phyloP scores from a whole-genome alignment of 2,329 filamentous ascomycete species.

The Neopestalotiopsis sp. region DNA sequence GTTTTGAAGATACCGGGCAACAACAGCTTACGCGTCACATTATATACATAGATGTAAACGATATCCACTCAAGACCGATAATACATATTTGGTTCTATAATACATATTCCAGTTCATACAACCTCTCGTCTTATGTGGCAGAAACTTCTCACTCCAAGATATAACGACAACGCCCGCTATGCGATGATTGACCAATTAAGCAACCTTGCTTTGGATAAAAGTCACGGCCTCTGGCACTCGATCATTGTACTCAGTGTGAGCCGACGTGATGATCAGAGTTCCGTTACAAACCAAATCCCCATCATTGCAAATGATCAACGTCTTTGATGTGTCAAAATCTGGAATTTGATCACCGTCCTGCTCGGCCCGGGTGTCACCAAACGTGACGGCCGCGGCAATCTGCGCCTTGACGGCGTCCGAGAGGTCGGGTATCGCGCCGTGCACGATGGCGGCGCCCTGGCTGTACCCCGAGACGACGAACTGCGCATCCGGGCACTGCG shows the following conservation, averaged over 20 bases:
- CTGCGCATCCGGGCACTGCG: slow-evolving; percentile 38
- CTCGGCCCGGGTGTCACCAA: slow-evolving; percentile 36
- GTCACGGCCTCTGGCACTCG: slow-evolving; percentile 16
- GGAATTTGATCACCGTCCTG: slow-evolving; percentile 37
- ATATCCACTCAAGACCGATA: not conserved
- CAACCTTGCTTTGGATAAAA: slow-evolving; percentile 23
- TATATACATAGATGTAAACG: too few relatives aligned
- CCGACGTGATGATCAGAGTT: slow-evolving; percentile 41
- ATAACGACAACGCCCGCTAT: not conserved
- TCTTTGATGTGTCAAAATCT: slow-evolving; percentile 32
- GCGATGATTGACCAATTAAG: not conserved
- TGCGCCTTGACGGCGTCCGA: slow-evolving; percentile 36
- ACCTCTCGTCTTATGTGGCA: too few relatives aligned
- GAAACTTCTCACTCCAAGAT: not conserved
- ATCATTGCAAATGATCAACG: slow-evolving; percentile 49
- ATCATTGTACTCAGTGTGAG: slow-evolving; percentile 43
- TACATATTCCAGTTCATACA: too few relatives aligned
- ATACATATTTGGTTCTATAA: not conserved
- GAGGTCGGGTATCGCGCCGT: slow-evolving; percentile 38
- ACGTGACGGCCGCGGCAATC: slow-evolving; percentile 35
- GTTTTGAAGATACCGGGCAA: not conserved
- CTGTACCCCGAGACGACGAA: slow-evolving; percentile 39
- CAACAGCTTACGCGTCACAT: not conserved
- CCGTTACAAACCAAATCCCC: slow-evolving; percentile 57
- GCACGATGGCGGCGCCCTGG: slow-evolving; percentile 40